Percentiles rank a stretch among this genome's conserved stretches.
Evolutionary conservation across 2,329 filamentous ascomycete genomes (phyloP).

Genomic region (Paradendryphiella salina): DNA sequence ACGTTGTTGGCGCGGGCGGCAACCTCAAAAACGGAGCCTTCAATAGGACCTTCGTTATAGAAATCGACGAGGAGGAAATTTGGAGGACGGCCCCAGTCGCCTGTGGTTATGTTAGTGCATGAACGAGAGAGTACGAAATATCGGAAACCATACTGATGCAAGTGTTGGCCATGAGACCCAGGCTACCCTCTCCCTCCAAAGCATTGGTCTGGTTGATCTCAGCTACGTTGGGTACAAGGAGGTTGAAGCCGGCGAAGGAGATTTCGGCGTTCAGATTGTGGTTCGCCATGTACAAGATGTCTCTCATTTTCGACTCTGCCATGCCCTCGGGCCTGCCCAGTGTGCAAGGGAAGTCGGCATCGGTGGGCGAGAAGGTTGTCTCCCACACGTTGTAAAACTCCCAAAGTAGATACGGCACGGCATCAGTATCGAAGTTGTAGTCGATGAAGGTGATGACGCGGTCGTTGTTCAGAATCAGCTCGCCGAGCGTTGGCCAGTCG

Average conservation of each 20-base stretch:
- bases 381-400: constrained; percentile 92
- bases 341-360: constrained; percentile 73
- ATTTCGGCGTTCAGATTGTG: constrained; percentile 87
- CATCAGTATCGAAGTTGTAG: constrained; percentile 69
- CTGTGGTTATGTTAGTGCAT: constrained; percentile 16
- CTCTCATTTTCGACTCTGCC: constrained; percentile 52
- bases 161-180: constrained; percentile 39
- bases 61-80: constrained; percentile 50
- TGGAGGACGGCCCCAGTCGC: constrained; percentile 43
- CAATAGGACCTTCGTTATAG: constrained; percentile 44
- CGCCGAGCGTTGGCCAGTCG: constrained; percentile 84
- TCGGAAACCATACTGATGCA: constrained; percentile 41
- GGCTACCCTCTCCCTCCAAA: constrained; percentile 37
- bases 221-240: constrained; percentile 46
- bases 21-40: constrained; percentile 48
- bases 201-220: constrained; percentile 44
- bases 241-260: constrained; percentile 27
- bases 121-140: not conserved
- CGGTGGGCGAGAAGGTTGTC: constrained; percentile 78
- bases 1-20: constrained; percentile 67
- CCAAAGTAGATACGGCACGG: constrained; percentile 82
- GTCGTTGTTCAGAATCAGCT: constrained; percentile 52
- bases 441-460: constrained; percentile 49
- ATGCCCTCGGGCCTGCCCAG: constrained; percentile 75
- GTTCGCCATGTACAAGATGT: constrained; percentile 81